phyloP scores from a whole-genome alignment of 768 basidiomycete genomes.

The Boletus patriciae region DNA sequence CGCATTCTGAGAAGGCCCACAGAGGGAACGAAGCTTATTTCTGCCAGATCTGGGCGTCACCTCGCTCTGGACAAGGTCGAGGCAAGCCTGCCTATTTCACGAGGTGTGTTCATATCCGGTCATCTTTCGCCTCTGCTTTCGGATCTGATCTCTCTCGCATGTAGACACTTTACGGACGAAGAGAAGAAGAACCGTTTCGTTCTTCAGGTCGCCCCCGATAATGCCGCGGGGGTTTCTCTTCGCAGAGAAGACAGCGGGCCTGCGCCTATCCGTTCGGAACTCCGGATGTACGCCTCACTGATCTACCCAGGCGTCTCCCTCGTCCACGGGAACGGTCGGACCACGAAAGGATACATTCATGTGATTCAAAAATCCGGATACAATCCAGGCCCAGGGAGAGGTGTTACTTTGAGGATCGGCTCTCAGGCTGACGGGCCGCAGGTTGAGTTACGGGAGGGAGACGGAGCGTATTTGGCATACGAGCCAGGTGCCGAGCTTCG shows the following conservation, averaged over 20 bases:
- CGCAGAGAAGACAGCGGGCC: constrained; percentile 73
- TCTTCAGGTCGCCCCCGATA: constrained; percentile 74
- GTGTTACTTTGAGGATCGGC: constrained; percentile 57
- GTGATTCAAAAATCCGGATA: constrained; percentile 85
- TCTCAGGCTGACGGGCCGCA: constrained; percentile 40
- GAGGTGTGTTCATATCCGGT: constrained; percentile 38
- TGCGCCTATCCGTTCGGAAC: constrained; percentile 70
- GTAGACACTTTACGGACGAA: constrained; percentile 72
- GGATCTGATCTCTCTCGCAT: neutral
- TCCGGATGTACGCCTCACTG: constrained; percentile 75
- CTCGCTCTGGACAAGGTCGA: constrained; percentile 32
- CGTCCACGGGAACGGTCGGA: constrained; percentile 42
- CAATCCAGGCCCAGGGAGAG: constrained; percentile 54
- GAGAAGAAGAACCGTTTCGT: constrained; percentile 76
- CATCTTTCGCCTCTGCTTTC: neutral
- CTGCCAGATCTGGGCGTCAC: constrained; percentile 70
- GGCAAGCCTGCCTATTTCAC: constrained; percentile 79
- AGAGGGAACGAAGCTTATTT: constrained; percentile 53
- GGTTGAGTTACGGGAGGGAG: constrained; percentile 75
- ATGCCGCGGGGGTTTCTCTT: constrained; percentile 52
- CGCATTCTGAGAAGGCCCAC: constrained; percentile 70
- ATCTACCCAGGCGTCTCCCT: constrained; percentile 58
- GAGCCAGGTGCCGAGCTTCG: constrained; percentile 36
- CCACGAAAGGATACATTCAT: constrained; percentile 77
- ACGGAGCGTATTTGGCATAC: constrained; percentile 74